Base-by-base conservation (phyloP, 1,139 yeast genomes). In the Geotrichum aggregatum region DNA sequence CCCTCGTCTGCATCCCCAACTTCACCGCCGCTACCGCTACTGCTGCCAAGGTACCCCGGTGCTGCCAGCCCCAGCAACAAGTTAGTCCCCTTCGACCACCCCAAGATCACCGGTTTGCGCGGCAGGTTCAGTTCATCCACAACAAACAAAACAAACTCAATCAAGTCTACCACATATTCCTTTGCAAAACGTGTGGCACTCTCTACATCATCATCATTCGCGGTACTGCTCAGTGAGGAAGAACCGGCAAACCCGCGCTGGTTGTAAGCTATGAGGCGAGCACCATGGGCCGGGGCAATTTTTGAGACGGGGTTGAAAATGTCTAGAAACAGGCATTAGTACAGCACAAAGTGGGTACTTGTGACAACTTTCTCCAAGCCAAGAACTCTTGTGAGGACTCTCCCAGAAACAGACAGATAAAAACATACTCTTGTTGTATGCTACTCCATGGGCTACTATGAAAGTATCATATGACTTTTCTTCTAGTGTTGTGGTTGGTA, bases 71-170 rank as follows among this genome's bases (percentile, higher is more conserved):
- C 51, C 10, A 48, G 5, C 5, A 48, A 14, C 13, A 48, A 33
- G 16, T 47, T 38, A 6, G 50, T 44, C 4, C 43, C 51, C 31
- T 48, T 48, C n/a, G 51, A 48, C 51, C 51, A 48, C 3, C 51
- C 51, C 28, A 48, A 16, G 18, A 48, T 38, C 2, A 45, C 44
- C 2, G 48, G 46, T 14, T 19, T 44, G 21, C 31, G 16, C 18
- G 48, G 45, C 40, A 39, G 22, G 18, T 28, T 14, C 18, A n/a
- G 18, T 4, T 34, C 19, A 4, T 7, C 41, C 10, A 14, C 16
- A 33, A 22, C 16, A 14, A 21, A 5, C 50, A 67, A 22, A 38
- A 52, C 2, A 42, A 53, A 21, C 66, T 63, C 42, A 34, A 58
- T 2, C 51, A 30, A 6, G 56, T 68, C 13, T 44, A 62, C 31